phyloP scores from a whole-genome alignment of 2,329 filamentous ascomycete genomes.

The Aschersonia sp. region DNA sequence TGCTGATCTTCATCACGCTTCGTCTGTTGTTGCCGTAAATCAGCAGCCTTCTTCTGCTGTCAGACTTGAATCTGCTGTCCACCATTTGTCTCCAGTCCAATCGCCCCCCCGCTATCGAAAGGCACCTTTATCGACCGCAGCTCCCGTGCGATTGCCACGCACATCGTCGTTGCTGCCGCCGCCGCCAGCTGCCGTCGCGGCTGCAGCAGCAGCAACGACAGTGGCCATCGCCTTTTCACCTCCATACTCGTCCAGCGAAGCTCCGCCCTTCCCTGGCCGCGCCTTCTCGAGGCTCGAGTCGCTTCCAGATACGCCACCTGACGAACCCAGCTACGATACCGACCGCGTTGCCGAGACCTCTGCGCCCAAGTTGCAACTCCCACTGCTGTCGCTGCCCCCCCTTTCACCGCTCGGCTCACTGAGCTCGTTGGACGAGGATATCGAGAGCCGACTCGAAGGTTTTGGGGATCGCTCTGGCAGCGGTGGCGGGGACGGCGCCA shows the following conservation, averaged over 20 bases:
- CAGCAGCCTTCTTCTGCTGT: neutral
- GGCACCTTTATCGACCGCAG: slow-evolving; percentile 13
- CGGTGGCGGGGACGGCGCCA: slow-evolving; percentile 5
- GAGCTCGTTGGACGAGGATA: slow-evolving; percentile 9
- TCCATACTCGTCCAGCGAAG: slow-evolving; percentile 1
- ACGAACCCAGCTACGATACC: slow-evolving; percentile 1
- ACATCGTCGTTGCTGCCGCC: slow-evolving; percentile 29
- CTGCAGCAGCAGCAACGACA: slow-evolving; percentile 6
- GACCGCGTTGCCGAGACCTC: neutral
- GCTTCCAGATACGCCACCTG: slow-evolving; percentile 3
- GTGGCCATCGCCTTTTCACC: slow-evolving; percentile 1
- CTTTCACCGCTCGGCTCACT: slow-evolving; percentile 12
- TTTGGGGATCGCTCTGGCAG: slow-evolving; percentile 3
- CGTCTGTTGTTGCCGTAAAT: neutral
- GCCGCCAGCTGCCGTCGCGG: slow-evolving; percentile 9
- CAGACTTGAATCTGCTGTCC: slow-evolving; percentile 2
- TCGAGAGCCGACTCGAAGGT: slow-evolving; percentile 2
- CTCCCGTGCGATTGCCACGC: slow-evolving; percentile 21
- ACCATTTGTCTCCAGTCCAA: neutral
- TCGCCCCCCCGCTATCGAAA: slow-evolving; percentile 9
- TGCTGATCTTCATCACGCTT: neutral
- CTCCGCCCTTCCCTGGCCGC: neutral
- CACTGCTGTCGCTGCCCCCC: slow-evolving; percentile 9
- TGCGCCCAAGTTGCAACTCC: neutral
- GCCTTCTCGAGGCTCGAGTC: neutral